A percentile compares a stretch with the other conserved stretches of the same genome.
Evolutionary conservation across 495 filamentous ascomycete species (phyloP).

Genomic region (Rhypophila decipiens): DNA sequence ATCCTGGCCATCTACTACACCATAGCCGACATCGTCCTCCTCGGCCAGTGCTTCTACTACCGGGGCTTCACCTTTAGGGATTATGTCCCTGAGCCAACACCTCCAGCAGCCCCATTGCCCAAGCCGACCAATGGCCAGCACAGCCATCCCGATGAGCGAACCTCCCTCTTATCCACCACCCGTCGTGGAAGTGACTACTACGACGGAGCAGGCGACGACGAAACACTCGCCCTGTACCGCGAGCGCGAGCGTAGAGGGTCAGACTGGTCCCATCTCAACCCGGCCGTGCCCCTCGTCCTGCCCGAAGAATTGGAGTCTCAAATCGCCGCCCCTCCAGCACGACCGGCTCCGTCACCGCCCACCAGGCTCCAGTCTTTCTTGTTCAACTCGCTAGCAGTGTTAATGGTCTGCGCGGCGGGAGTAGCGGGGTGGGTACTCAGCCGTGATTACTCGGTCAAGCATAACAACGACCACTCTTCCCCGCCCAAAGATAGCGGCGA

Average conservation of each 20-base stretch:
- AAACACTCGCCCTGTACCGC: not conserved
- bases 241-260: conserved; percentile 42
- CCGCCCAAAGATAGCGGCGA: conserved; percentile 15
- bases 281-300: conserved; percentile 62
- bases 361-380: conserved; percentile 51
- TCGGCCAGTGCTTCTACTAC: conserved; percentile 91
- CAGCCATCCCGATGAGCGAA: conserved; percentile 33
- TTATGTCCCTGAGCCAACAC: conserved; percentile 24
- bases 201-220: not conserved
- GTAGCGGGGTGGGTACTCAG: conserved; percentile 81
- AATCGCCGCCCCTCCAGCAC: not conserved
- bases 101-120: conserved; percentile 13
- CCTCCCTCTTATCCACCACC: conserved; percentile 26
- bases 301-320: not conserved
- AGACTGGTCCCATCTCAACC: conserved; percentile 60
- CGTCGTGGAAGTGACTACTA: not conserved
- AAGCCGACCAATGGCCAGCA: not conserved
- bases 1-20: conserved; percentile 96
- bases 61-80: conserved; percentile 70
- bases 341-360: conserved; percentile 28
- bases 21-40: conserved; percentile 80
- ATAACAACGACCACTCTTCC: conserved; percentile 1
- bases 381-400: conserved; percentile 65
- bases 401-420: conserved; percentile 76
- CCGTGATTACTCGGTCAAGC: conserved; percentile 21